Percentiles rank a stretch among this genome's conserved stretches.
phyloP scores from a whole-genome alignment of 768 basidiomycete genomes.

The Phlebiopsis gigantea region DNA sequence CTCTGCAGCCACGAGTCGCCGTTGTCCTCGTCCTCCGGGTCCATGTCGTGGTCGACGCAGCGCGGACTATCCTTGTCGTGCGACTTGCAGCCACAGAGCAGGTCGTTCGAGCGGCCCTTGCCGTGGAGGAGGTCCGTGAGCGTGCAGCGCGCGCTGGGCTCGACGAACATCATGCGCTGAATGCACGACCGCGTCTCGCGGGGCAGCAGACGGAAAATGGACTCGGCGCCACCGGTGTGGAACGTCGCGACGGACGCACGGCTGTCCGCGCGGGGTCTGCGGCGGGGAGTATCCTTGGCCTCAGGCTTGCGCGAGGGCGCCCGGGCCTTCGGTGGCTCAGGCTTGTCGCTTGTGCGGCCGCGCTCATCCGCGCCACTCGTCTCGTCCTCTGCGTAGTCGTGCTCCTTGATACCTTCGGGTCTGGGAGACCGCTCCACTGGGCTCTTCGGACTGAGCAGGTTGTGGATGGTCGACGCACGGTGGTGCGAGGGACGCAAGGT shows the following conservation, averaged over 20 bases:
- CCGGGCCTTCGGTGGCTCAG: not conserved
- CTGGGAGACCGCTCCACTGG: not conserved
- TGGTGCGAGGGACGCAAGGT: conserved; percentile 5
- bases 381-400: conserved; percentile 14
- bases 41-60: conserved; percentile 61
- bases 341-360: not conserved
- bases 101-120: conserved; percentile 61
- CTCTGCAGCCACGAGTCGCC: conserved; percentile 87
- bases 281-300: conserved; percentile 13
- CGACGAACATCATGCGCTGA: conserved; percentile 90
- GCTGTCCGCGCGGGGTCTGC: conserved; percentile 27
- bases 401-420: conserved; percentile 14
- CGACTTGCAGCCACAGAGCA: conserved; percentile 75
- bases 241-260: conserved; percentile 52
- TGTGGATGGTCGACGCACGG: conserved; percentile 14
- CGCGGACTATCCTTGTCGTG: conserved; percentile 37
- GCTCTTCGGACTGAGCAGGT: conserved; percentile 3
- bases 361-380: conserved; percentile 9
- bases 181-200: conserved; percentile 88
- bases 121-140: conserved; percentile 88
- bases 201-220: conserved; percentile 93
- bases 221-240: conserved; percentile 73
- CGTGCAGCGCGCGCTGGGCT: conserved; percentile 85
- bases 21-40: conserved; percentile 65
- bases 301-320: not conserved